Evolutionary conservation across 139 green algal genomes (phyloP).

Genomic region (Pseudopediastrum boryanum): DNA sequence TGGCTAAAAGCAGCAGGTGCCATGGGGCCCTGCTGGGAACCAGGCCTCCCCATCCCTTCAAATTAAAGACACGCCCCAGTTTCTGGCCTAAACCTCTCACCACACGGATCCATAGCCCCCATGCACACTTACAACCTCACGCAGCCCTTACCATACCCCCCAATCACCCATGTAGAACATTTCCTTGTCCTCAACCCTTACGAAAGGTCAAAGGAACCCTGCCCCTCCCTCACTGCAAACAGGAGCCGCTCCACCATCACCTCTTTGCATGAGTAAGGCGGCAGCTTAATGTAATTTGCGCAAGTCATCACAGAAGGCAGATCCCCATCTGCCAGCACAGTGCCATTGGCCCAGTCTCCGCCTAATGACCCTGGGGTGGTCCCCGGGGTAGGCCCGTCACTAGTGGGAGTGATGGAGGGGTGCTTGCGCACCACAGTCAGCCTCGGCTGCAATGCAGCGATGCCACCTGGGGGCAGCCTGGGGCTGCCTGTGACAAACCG

Average conservation of each 20-base stretch:
- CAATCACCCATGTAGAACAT: too few relatives aligned
- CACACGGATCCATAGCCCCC: too few relatives aligned
- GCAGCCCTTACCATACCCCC: too few relatives aligned
- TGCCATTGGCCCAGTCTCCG: slow-evolving; percentile 26
- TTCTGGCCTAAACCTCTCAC: too few relatives aligned
- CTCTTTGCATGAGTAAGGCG: slow-evolving; percentile 91
- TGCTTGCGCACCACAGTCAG: slow-evolving; percentile 98
- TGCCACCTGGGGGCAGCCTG: slow-evolving; percentile 89
- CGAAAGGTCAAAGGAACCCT: slow-evolving; percentile 95
- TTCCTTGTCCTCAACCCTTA: too few relatives aligned
- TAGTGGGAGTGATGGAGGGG: slow-evolving; percentile 19
- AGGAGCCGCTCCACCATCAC: slow-evolving; percentile 84
- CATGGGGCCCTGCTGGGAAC: too few relatives aligned
- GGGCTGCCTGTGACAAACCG: slow-evolving; percentile 96
- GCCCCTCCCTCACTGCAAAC: slow-evolving; percentile 91
- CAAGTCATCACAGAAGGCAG: slow-evolving; percentile 99
- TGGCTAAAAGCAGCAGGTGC: too few relatives aligned
- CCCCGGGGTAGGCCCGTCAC: slow-evolving; percentile 33
- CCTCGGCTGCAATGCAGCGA: slow-evolving; percentile 87
- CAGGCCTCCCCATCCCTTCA: too few relatives aligned
- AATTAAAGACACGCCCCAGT: too few relatives aligned
- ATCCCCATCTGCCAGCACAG: slow-evolving; percentile 75
- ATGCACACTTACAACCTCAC: too few relatives aligned
- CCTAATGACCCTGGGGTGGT: slow-evolving; percentile 11
- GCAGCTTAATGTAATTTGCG: slow-evolving; percentile 99